These are phyloP conservation scores for Zostera marina DNA, from an alignment of 116 monocot genomes.

Conservation along the genomic window DNA sequence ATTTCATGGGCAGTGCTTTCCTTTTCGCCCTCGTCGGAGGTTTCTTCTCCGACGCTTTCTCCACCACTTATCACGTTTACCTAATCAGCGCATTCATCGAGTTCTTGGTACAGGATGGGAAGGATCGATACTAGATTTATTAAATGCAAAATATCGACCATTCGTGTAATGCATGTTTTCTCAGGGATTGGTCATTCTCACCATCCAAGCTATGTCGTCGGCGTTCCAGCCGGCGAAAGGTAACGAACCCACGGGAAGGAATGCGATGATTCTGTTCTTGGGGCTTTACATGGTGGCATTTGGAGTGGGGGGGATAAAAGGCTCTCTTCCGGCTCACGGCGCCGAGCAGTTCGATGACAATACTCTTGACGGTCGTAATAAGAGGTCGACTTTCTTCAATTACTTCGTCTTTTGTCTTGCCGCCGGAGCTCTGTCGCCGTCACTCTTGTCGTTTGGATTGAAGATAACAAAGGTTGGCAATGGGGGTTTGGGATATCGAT, in stretches of 20 bases:
- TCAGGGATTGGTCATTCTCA: conserved; percentile 66
- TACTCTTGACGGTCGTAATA: conserved; percentile 27
- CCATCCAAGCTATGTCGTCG: conserved; percentile 43
- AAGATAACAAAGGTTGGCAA: conserved; percentile 83
- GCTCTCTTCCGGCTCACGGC: conserved; percentile 62
- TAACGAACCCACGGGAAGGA: conserved; percentile 35
- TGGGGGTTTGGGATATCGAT: conserved; percentile 75
- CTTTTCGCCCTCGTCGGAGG: conserved; percentile 78
- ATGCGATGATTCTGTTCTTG: conserved; percentile 49
- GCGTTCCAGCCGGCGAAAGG: conserved; percentile 11
- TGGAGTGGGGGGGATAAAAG: conserved; percentile 83
- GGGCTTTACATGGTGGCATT: conserved; percentile 70
- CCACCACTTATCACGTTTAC: conserved; percentile 52
- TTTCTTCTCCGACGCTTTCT: conserved; percentile 73
- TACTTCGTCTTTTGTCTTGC: conserved; percentile 86
- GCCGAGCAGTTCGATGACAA: conserved; percentile 73
- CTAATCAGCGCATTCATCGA: conserved; percentile 44
- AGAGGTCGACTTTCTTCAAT: conserved; percentile 83
- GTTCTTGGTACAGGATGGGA: conserved; percentile 84
- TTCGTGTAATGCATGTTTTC: not conserved
- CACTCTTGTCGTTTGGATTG: conserved; percentile 76
- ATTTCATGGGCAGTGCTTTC: conserved; percentile 87
- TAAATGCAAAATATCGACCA: too few relatives aligned
- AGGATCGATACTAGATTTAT: too few relatives aligned
- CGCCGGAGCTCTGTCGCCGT: conserved; percentile 56